Conservation (phyloP, 2,329 filamentous ascomycete genomes). For the Aaosphaeria arxii region DNA sequence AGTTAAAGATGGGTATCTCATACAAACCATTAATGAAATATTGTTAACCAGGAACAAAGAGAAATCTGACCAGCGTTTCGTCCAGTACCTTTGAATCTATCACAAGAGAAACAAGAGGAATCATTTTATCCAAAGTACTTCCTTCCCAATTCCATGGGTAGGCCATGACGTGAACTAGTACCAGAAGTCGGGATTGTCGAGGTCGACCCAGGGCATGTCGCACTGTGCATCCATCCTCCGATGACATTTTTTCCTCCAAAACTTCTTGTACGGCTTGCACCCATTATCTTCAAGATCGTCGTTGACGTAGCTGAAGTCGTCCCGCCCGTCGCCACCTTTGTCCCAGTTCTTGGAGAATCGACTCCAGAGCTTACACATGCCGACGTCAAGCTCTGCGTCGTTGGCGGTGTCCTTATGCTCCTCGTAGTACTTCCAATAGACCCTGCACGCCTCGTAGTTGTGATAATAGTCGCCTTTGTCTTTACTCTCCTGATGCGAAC, state of each 20-base stretch:
- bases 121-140: too few species aligned
- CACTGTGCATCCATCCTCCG: too few species aligned
- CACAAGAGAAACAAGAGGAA: too few species aligned
- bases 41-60: too few species aligned
- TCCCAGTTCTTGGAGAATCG: background rate
- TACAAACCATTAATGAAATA: too few species aligned
- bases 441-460: background rate
- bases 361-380: conserved; percentile 1
- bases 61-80: too few species aligned
- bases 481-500: background rate
- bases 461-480: background rate
- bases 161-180: too few species aligned
- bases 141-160: too few species aligned
- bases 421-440: background rate
- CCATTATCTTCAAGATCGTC: background rate
- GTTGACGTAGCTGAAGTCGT: conserved; percentile 1
- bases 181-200: too few species aligned
- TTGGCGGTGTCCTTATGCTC: background rate
- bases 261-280: background rate
- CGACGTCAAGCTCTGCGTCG: background rate
- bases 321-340: background rate
- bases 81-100: too few species aligned
- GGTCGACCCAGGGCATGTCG: too few species aligned
- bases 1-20: too few species aligned
- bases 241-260: background rate